A percentile compares a stretch with the other conserved stretches of the same genome.
phyloP scores from a whole-genome alignment of 805 yeast species.

The Candida chauliodis region DNA sequence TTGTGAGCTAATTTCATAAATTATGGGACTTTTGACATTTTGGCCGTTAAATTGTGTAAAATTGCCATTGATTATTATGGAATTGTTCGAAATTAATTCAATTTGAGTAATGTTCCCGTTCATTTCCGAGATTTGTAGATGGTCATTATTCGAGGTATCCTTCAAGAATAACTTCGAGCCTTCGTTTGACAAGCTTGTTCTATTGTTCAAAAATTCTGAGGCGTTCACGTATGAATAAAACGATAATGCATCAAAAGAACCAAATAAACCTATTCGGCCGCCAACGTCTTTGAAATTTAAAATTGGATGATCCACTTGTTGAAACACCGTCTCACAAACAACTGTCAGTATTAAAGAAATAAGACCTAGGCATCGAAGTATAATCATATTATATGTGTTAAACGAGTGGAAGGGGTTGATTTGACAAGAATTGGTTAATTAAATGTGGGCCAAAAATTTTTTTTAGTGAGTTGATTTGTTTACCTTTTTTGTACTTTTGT shows the following conservation, averaged over 20 bases:
- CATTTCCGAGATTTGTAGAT: conserved; percentile 24
- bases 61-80: conserved; percentile 33
- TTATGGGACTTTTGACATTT: conserved; percentile 28
- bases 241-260: conserved; percentile 27
- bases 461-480: background rate
- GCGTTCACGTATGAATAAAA: conserved; percentile 25
- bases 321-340: conserved; percentile 5
- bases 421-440: no score
- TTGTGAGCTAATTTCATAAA: conserved; percentile 28
- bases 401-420: background rate
- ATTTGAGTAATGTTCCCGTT: conserved; percentile 29
- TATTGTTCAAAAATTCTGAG: conserved; percentile 17
- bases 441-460: no score
- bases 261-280: conserved; percentile 28
- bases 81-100: conserved; percentile 21
- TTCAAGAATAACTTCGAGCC: conserved; percentile 19
- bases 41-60: conserved; percentile 30
- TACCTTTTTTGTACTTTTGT: background rate
- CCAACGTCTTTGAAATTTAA: conserved; percentile 25
- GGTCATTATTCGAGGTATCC: conserved; percentile 16
- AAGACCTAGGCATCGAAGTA: conserved; percentile 1
- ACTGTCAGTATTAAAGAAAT: background rate
- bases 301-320: conserved; percentile 15
- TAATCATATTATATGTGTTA: background rate
- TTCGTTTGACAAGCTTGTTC: background rate